Evolutionary conservation across 306 rosid species (phyloP).

Genomic region (Prunus mume): DNA sequence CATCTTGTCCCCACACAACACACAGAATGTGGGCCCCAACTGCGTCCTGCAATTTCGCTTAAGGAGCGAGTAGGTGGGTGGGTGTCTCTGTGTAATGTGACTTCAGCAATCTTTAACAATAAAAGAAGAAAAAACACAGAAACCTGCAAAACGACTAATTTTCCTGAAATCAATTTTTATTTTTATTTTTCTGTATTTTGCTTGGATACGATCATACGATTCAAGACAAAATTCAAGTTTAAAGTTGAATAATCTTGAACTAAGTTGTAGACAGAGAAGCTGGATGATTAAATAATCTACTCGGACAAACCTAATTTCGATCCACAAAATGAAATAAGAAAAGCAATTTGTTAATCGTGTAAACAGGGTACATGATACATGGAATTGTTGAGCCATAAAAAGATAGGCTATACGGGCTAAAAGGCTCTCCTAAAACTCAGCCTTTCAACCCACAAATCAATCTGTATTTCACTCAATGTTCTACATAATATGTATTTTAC

Average conservation of each 20-base stretch:
- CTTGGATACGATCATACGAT: background rate
- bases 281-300: background rate
- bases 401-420: constrained; percentile 5
- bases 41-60: background rate
- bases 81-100: too few species aligned
- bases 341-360: background rate
- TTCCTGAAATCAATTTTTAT: background rate
- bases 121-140: background rate
- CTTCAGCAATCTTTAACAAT: too few species aligned
- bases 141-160: background rate
- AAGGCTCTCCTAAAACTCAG: constrained; percentile 29
- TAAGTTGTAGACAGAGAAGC: background rate
- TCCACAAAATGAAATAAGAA: background rate
- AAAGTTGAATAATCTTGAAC: background rate
- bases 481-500: background rate
- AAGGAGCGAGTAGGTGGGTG: too few species aligned
- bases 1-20: background rate
- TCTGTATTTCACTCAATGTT: background rate
- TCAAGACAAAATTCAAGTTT: background rate
- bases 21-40: background rate
- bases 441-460: constrained; percentile 15
- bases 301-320: background rate
- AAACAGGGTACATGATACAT: background rate
- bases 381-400: background rate
- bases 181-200: background rate